Evolutionary conservation across 768 basidiomycete species (phyloP), one percentile per base, ranked within the genome.

Genomic region (Agaricus blazei): DNA sequence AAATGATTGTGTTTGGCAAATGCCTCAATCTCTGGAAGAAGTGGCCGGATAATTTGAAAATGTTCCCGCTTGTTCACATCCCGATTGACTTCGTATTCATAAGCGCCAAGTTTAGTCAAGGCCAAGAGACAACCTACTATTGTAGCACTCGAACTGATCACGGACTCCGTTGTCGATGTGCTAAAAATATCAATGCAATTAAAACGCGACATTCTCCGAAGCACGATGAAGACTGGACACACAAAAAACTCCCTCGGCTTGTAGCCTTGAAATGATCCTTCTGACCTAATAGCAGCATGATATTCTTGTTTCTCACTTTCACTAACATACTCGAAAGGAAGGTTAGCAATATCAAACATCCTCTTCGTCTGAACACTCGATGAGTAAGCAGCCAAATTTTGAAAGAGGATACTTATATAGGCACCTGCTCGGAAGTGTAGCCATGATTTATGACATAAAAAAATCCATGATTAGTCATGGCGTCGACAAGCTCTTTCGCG

Each of bases 81-180:
- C 34, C 76, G 72, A 57, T 84, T 76, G 53, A 84, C 84, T n/a
- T n/a, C 34, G 34, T 34, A 7, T 24, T 23, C 11, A 12, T 45
- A 9, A 45, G 11, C 24, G 12, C 3, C 23, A 23, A 15, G 19
- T 15, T 15, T 45, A 26, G n/a, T 14, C 9, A 24, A 24, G 11
- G 19, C 24, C 7, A 28, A 45, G 3, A 24, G 14, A 28, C 7
- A 45, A 59, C 77, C 54, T 56, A 87, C 85, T 73, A 59, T 81
- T 83, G 60, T 87, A 87, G 48, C 79, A 71, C 61, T 87, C 85
- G 15, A 85, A 60, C 59, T 85, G 82, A 62, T 88, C 86, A 15
- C 67, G 75, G 26, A 87, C 79, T 5, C 85, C 85, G 9, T 75
- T 76, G 40, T 80, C 81, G 43, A 87, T 79, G 48, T 82, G 80